Conservation (phyloP, 768 basidiomycete species). For the Russula foetens region DNA sequence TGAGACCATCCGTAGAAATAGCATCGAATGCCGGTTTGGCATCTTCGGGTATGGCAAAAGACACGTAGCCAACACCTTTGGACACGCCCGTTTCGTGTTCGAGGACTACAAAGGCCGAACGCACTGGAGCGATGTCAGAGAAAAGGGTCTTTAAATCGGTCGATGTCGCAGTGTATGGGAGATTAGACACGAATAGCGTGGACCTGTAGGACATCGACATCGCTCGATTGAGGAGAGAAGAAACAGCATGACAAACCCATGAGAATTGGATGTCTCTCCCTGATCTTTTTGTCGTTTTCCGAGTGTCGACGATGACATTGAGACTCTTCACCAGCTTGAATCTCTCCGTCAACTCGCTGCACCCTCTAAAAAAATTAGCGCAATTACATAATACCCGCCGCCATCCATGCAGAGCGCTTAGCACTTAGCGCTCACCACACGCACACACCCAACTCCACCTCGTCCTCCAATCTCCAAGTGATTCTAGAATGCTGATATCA, state of each 20-base stretch:
- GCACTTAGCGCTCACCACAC: no score
- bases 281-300: slow-evolving; percentile 40
- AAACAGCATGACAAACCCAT: slow-evolving; percentile 28
- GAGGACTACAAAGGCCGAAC: slow-evolving; percentile 87
- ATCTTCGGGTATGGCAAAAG: slow-evolving; percentile 85
- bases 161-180: slow-evolving; percentile 86
- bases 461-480: no score
- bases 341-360: no score
- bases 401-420: no score
- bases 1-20: slow-evolving; percentile 55
- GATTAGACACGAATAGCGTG: slow-evolving; percentile 88
- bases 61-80: slow-evolving; percentile 95
- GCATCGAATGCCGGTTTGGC: slow-evolving; percentile 66
- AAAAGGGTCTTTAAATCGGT: slow-evolving; percentile 88
- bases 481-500: no score
- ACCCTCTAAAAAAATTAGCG: no score
- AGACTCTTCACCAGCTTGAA: neutral
- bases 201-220: slow-evolving; percentile 38
- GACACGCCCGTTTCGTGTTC: slow-evolving; percentile 67
- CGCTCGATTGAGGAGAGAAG: neutral
- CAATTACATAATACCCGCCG: no score
- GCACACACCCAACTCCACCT: no score
- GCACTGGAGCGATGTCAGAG: slow-evolving; percentile 91
- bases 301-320: slow-evolving; percentile 24
- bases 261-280: slow-evolving; percentile 21